Evolutionary conservation across 2,329 filamentous ascomycete genomes (phyloP), one percentile per base, ranked within the genome.

Genomic region (Trematosphaeria pertusa): DNA sequence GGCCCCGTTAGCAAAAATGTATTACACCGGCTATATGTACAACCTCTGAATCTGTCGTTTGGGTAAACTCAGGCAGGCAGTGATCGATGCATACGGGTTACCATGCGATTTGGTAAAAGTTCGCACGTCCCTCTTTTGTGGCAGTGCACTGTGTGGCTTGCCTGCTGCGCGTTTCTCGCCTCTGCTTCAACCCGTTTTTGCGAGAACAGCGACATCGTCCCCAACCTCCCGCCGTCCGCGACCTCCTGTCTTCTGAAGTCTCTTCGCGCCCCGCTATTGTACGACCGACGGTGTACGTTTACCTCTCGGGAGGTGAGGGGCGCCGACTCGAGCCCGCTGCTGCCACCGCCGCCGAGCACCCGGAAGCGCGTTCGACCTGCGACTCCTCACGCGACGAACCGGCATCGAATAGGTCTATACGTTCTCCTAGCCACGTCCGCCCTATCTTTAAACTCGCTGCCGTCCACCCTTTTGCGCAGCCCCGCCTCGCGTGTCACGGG

Each of bases 101-200:
- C 28, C 28, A 47, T 30, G 44, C 28, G 18, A 47, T 47, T 47
- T 37, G 44, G 32, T 42, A 26, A 37, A 47, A 42, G 44, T 36
- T 31, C 28, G 44, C 44, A 47, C 44, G 44, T 47, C 37, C 44
- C 37, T 42, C 37, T 47, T 20, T 41, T 47, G 44, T 47, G 44
- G 44, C 44, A 47, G 44, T 47, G 37, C 43, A 46, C 28, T 31
- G 43, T 44, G 41, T 44, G 41, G 41, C 41, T 44, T 44, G 41
- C 41, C 33, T 44, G 4, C 41, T 33, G 26, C 24, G 5, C 7
- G 18, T 21, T n/a, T 15, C 12, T 5, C 20, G 12, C 10, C n/a
- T 7, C 15, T 19, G 7, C 24, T 24, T 17, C 24, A 28, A 28
- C n/a, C n/a, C n/a, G n/a, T 21, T 43, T 21, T 39, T 37, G 37